Evolutionary conservation across 176 grass and related monocot species (phyloP).

Genomic region (Oryza glaberrima): DNA sequence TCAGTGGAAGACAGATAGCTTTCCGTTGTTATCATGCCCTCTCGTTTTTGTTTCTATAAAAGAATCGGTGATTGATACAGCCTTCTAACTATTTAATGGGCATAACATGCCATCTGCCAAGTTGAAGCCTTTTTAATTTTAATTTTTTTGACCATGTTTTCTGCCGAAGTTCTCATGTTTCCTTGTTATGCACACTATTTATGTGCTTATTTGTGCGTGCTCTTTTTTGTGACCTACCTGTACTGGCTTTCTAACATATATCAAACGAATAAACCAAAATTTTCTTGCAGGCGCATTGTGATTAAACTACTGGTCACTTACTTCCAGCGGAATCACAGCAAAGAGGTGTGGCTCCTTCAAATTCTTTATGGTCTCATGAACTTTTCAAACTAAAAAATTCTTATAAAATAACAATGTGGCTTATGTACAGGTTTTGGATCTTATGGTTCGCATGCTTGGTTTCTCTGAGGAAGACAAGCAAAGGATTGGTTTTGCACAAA

Average conservation of each 20-base stretch:
- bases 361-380: conserved; percentile 4
- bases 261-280: conserved; percentile 19
- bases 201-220: neutral
- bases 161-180: neutral
- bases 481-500: conserved; percentile 87
- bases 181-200: neutral
- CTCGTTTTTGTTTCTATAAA: neutral
- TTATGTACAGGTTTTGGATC: conserved; percentile 72
- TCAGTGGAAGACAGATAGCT: neutral
- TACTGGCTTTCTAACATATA: neutral
- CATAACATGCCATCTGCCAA: neutral
- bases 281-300: conserved; percentile 81
- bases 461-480: conserved; percentile 95
- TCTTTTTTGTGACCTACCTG: neutral
- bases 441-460: conserved; percentile 96
- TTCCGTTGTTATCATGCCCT: neutral
- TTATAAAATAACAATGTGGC: conserved; percentile 10
- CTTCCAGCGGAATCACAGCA: conserved; percentile 92
- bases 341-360: conserved; percentile 69
- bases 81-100: neutral
- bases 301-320: conserved; percentile 93
- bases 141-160: neutral
- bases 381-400: neutral
- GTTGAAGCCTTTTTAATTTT: neutral
- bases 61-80: conserved; percentile 1